Evolutionary conservation across 2,329 filamentous ascomycete species (phyloP), one percentile per base, ranked within the genome.

Genomic region (Colletotrichum sp.): DNA sequence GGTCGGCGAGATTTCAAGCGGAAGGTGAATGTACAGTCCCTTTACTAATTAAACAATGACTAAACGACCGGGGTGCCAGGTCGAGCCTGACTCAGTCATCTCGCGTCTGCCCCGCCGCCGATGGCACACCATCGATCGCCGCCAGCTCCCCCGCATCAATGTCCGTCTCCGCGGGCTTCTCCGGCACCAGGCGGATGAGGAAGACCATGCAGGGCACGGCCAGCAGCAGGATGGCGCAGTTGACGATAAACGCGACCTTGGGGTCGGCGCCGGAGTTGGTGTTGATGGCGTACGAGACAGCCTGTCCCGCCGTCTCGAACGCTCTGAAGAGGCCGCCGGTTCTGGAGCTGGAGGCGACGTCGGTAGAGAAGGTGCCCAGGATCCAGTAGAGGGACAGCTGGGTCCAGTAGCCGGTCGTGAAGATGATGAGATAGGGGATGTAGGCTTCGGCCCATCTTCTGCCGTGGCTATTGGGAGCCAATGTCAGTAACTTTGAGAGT

Each of bases 361-460:
- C 83, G 0, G 81, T 82, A 4, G 83, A 82, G 26, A 85, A 83
- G 5, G 81, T 83, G 34, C 82, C 83, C 16, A 85, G 78, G 24
- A 85, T 83, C 83, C 83, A 85, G 78, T 85, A 85, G 7, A 85
- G 83, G 0, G 72, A 74, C 52, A 74, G 21, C 52, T 72, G 72
- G 3, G 60, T 66, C 72, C 60, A 72, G 68, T 74, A 74, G 7
- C 61, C 61, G 13, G 72, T 74, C 13, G 60, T 26, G 21, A 74
- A 74, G 26, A 61, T 74, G 61, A 74, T 36, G 3, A 74, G 72
- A 2, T 74, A 74, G 4, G 72, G 72, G 3, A 74, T 12, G 30
- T 74, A 74, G 12, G 72, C 72, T 24, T 74, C 72, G 13, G 72
- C 72, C 68, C 72, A 74, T 55, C 68, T 65, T 48, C n/a, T 24